Conservation (phyloP, 1,139 yeast genomes). For the Kluyveromyces sp. region DNA sequence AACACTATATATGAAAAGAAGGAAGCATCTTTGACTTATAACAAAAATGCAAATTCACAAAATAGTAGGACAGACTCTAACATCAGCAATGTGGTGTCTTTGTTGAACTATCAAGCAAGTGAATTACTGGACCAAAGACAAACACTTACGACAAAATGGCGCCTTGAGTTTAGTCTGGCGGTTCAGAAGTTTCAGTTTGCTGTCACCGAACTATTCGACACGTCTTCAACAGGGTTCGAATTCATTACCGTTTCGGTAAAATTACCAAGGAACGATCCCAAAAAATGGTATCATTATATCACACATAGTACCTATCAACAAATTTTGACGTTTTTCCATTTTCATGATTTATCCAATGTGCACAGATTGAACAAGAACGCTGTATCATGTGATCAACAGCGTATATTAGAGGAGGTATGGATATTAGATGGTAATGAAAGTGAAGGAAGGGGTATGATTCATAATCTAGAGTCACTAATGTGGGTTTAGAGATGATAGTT, state of each 20-base stretch:
- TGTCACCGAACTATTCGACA: constrained; percentile 1
- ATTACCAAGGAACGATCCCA: constrained; percentile 7
- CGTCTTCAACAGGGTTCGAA: not conserved
- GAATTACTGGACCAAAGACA: not conserved
- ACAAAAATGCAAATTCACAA: not conserved
- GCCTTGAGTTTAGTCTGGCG: not conserved
- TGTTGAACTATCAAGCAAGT: constrained; percentile 1
- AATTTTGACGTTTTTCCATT: not conserved
- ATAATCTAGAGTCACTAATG: not conserved
- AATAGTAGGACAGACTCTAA: not conserved
- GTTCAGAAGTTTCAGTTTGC: not conserved
- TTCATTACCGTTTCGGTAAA: constrained; percentile 5
- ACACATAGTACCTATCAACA: constrained; percentile 3
- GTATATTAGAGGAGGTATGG: not conserved
- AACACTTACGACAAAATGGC: constrained; percentile 1
- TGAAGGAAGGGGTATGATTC: not conserved
- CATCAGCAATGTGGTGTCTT: not conserved
- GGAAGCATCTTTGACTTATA: not conserved
- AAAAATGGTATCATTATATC: constrained; percentile 7
- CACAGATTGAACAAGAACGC: not conserved
- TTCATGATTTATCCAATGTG: not conserved
- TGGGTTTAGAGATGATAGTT: not conserved
- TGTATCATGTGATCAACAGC: not conserved
- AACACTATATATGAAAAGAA: not conserved
- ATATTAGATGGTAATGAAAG: constrained; percentile 1